These are phyloP conservation scores for Aspergillus kassunensis DNA, from an alignment of 495 filamentous ascomycete species.

Conservation along the genomic window DNA sequence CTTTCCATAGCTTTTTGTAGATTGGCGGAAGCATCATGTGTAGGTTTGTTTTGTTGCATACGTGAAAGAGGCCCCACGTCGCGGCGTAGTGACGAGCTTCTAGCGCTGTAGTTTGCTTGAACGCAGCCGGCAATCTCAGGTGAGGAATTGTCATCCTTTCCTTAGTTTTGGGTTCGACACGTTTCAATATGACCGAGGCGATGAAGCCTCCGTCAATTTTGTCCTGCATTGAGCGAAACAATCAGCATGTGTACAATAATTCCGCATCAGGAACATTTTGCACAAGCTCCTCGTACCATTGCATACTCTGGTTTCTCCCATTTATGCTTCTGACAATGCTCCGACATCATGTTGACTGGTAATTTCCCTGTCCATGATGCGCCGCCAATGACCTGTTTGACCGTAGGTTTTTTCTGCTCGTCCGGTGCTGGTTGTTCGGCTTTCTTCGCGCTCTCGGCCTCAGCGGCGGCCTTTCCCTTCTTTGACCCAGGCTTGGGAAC, in stretches of 20 bases:
- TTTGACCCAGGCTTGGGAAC: conserved; percentile 44
- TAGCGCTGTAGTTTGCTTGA: conserved; percentile 69
- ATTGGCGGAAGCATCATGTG: conserved; percentile 92
- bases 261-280: background rate
- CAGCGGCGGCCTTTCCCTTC: conserved; percentile 41
- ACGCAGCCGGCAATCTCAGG: conserved; percentile 70
- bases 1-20: conserved; percentile 84
- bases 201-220: conserved; percentile 62
- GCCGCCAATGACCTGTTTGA: conserved; percentile 86
- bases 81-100: conserved; percentile 93
- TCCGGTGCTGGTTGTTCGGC: conserved; percentile 42
- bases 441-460: conserved; percentile 26
- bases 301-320: conserved; percentile 94
- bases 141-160: conserved; percentile 70
- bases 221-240: conserved; percentile 25
- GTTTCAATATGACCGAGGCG: conserved; percentile 72
- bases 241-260: background rate
- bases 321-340: conserved; percentile 91
- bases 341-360: conserved; percentile 85
- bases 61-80: conserved; percentile 82
- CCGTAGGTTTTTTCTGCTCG: conserved; percentile 69
- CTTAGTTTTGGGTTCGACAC: conserved; percentile 76
- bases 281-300: conserved; percentile 47
- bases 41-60: conserved; percentile 90
- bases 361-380: conserved; percentile 97